phyloP scores from a whole-genome alignment of 441 rosid genomes.

The Manihot esculenta region DNA sequence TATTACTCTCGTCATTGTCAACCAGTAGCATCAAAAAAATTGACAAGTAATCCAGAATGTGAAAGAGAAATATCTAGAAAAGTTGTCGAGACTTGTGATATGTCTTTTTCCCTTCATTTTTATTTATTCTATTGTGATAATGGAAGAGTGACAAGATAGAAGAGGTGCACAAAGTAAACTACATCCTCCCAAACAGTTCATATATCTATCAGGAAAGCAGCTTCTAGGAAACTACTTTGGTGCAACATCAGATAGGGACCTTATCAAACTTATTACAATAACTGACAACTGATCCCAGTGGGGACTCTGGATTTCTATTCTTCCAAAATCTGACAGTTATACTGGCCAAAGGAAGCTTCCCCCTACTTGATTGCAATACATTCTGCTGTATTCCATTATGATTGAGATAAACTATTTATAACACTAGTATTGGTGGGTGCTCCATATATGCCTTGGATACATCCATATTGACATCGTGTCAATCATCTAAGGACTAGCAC shows the following conservation, averaged over 20 bases:
- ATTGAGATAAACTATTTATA: background rate
- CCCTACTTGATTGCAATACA: background rate
- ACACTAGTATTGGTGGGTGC: background rate
- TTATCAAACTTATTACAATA: background rate
- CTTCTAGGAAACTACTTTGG: constrained; percentile 29
- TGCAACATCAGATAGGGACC: constrained; percentile 17
- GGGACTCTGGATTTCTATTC: background rate
- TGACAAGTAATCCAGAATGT: no score
- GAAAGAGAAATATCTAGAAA: no score
- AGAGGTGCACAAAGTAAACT: background rate
- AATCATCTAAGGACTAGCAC: background rate
- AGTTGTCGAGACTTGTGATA: no score
- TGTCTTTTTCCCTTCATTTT: no score
- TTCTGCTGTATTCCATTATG: background rate
- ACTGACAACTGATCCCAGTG: background rate
- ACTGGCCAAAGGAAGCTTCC: constrained; percentile 1
- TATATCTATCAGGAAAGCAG: background rate
- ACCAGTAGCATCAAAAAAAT: background rate
- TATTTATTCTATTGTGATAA: no score
- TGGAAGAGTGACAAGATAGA: no score
- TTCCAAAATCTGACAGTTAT: background rate
- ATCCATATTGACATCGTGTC: background rate
- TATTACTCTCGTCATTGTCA: background rate
- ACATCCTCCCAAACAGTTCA: background rate
- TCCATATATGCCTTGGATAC: background rate